Base-by-base conservation (phyloP, 176 grass and related monocot genomes). In the Lolium rigidum region DNA sequence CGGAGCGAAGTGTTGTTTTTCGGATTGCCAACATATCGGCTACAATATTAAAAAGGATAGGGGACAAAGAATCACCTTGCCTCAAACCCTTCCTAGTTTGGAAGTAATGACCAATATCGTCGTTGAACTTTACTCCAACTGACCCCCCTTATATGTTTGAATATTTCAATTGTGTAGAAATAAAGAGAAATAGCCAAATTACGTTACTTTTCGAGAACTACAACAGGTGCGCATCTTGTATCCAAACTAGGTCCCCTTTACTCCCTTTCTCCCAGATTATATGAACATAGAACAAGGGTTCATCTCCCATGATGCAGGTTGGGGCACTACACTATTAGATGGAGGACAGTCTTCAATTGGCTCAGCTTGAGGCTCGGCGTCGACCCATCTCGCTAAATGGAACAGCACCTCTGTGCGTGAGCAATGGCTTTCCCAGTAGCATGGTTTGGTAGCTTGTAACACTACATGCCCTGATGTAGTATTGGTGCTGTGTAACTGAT, bases 241-340 rank as follows among this genome's bases (percentile, higher is more conserved):
- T 21, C 60, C 21, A 67, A 2, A 70, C 11, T 17, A n/a, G 2
- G 16, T 65, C 2, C 4, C 12, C 9, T 62, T 12, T 48, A 11
- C 49, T 31, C 31, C 8, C 48, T 48, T 10, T 25, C 57, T 0
- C 24, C 6, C 0, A 39, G 57, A 48, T 72, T 39, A 16, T 37
- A 47, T 22, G 59, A 82, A 31, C 31, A 57, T 26, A 82, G 50
- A 18, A 10, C 48, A 76, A 31, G 14, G 48, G 24, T 76, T 10
- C 9, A 31, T 52, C 24, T 59, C 31, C 47, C 43, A 89, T 74
- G 24, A 6, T 71, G 66, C 92, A 98, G 94, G 38, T 73, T 95
- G 47, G 97, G 94, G 7, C 94, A 98, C 80, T 92, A 43, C 71
- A 98, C 97, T 38, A 84, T 98, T 47, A 98, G 72, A 94, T 98